Percentiles rank a stretch among this genome's conserved stretches.
Conservation (phyloP, 2,329 filamentous ascomycete species). For the Monilinia fructicola region DNA sequence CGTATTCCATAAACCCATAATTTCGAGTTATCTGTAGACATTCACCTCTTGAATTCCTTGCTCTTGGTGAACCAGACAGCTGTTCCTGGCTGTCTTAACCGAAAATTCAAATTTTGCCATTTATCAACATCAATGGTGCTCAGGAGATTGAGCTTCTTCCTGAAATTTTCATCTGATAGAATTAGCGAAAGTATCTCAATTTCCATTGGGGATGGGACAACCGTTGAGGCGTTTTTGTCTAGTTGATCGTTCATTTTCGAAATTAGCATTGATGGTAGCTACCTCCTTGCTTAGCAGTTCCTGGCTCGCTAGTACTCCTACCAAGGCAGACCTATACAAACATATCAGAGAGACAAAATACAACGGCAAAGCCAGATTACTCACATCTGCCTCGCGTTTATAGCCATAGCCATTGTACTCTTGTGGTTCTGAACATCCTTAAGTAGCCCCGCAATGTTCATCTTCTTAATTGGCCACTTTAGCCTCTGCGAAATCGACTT, state of each 20-base stretch:
- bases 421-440: conserved; percentile 29
- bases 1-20: conserved; percentile 32
- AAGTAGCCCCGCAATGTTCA: conserved; percentile 20
- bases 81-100: conserved; percentile 28
- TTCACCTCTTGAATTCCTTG: conserved; percentile 26
- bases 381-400: conserved; percentile 26
- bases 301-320: conserved; percentile 10
- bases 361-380: neutral
- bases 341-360: neutral
- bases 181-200: neutral
- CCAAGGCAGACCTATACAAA: conserved; percentile 6
- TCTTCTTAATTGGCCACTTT: conserved; percentile 27
- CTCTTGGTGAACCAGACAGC: conserved; percentile 32
- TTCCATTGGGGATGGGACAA: neutral
- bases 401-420: conserved; percentile 26
- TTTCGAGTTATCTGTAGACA: conserved; percentile 16
- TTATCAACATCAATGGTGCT: conserved; percentile 21
- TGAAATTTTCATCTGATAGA: conserved; percentile 12
- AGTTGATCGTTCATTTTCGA: neutral
- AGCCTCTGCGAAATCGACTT: conserved; percentile 19
- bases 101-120: conserved; percentile 25
- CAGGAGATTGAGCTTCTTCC: conserved; percentile 23
- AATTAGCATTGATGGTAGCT: neutral
- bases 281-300: neutral
- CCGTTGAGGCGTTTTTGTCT: neutral